A percentile compares a stretch with the other conserved stretches of the same genome.
Evolutionary conservation across 1,284 basidiomycete genomes (phyloP).

Genomic region (Papiliotrema terrestris): DNA sequence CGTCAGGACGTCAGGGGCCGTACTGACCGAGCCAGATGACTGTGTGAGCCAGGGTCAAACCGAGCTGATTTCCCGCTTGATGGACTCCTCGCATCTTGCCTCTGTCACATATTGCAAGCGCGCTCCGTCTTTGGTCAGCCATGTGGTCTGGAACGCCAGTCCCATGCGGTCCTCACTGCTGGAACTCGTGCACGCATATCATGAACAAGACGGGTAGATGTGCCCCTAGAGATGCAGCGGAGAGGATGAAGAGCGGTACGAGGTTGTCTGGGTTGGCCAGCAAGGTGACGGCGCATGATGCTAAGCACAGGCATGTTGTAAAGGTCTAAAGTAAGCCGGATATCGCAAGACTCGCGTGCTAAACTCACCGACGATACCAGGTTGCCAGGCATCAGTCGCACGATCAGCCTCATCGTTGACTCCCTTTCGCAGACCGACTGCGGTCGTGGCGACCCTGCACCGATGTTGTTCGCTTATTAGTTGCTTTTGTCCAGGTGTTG

Average conservation of each 20-base stretch:
- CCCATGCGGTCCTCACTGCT: neutral
- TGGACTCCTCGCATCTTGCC: constrained; percentile 1
- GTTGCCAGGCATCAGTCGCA: neutral
- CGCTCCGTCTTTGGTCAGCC: neutral
- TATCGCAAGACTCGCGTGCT: too few relatives aligned
- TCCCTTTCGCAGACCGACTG: too few relatives aligned
- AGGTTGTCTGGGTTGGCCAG: neutral
- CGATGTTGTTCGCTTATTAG: too few relatives aligned
- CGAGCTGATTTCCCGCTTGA: constrained; percentile 2
- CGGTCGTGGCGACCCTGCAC: too few relatives aligned
- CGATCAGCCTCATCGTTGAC: neutral
- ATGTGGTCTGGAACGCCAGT: neutral
- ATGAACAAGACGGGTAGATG: constrained; percentile 2
- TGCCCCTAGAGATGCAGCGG: neutral
- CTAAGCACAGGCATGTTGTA: neutral
- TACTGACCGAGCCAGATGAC: constrained; percentile 4
- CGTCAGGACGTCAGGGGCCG: neutral
- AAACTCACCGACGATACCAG: neutral
- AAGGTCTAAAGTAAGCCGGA: neutral
- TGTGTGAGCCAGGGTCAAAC: neutral
- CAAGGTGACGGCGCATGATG: constrained; percentile 1
- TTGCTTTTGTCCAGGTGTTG: too few relatives aligned
- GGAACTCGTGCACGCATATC: neutral
- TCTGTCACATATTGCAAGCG: neutral
- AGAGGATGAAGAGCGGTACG: constrained; percentile 1